Percentiles rank a stretch among this genome's conserved stretches.
These are phyloP conservation scores for Trichosanthes truncata DNA, from an alignment of 306 rosid species.

Conservation along the genomic window DNA sequence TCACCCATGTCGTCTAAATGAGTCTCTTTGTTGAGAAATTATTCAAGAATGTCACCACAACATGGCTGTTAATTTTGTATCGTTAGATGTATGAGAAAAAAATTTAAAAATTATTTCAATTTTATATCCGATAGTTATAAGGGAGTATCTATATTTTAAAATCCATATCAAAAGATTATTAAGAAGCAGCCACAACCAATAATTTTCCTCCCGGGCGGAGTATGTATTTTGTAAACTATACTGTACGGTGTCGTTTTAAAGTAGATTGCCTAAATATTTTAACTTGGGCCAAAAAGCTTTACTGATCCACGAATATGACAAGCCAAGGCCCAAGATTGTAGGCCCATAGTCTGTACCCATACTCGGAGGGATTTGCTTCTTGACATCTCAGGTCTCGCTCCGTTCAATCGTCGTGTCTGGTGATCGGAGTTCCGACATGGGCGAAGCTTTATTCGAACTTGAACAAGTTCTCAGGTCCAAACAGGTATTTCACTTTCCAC, in stretches of 20 bases:
- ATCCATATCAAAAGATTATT: too few relatives aligned
- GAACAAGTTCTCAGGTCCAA: constrained; percentile 29
- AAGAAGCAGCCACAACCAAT: too few relatives aligned
- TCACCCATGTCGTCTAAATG: too few relatives aligned
- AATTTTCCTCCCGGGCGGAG: too few relatives aligned
- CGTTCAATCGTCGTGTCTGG: background rate
- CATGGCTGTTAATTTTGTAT: too few relatives aligned
- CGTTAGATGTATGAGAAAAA: too few relatives aligned
- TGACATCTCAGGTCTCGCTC: background rate
- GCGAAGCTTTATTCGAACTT: constrained; percentile 26
- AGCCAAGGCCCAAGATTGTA: background rate
- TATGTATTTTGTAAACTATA: too few relatives aligned
- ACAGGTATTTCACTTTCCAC: constrained; percentile 19
- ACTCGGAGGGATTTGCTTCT: background rate
- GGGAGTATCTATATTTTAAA: too few relatives aligned
- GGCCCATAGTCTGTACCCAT: background rate
- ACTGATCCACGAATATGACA: background rate
- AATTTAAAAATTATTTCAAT: too few relatives aligned
- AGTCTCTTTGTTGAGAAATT: too few relatives aligned
- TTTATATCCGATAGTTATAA: too few relatives aligned
- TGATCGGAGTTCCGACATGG: constrained; percentile 22
- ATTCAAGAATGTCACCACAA: too few relatives aligned
- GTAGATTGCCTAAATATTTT: background rate
- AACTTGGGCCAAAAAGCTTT: background rate
- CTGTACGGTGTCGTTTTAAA: background rate